Evolutionary conservation across 768 basidiomycete genomes (phyloP), one percentile per base, ranked within the genome.

Genomic region (Pilatotrama ljubarskyi): DNA sequence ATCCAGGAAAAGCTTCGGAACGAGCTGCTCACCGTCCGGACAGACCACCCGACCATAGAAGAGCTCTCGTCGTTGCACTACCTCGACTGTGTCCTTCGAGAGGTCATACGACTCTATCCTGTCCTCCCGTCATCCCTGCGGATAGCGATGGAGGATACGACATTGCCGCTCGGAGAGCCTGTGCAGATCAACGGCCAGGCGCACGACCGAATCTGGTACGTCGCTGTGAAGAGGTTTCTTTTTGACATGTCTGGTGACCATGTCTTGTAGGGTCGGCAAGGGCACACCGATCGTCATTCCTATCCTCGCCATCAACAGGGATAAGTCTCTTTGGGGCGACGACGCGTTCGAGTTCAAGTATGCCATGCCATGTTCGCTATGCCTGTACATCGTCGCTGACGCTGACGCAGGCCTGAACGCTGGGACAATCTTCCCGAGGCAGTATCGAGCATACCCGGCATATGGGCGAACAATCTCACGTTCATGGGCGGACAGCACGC

Each of bases 401-500:
- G 25, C 15, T 13, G 15, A 8, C 48, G 37, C 58, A 87, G 84
- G 61, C 87, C 87, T 0, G 86, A 88, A 62, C 76, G 87, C 2
- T 89, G 87, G 87, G 67, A 73, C 13, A 13, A 49, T 77, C 0
- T 69, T 85, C 84, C 86, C 0, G 77, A 80, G 20, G 73, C 74
- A 1, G 80, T 77, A 0, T 68, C 67, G 6, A 56, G 68, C 1
- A 73, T 88, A 40, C 88, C 88, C 10, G 84, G 86, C 7, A 76
- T 87, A 1, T 86, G 81, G 80, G 78, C 80, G 17, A 80, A 86
- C 63, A 65, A 83, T 64, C 66, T 88, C 18, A 81, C 83, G 0
- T 90, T 90, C 77, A 64, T 85, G 2, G 84, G 84, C 22, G 88
- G 88, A 1, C 82, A 84, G 15, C 77, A 80, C 25, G 78, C 84